Conservation (phyloP, 2,329 filamentous ascomycete species). For the Aspergillaceae sp. region DNA sequence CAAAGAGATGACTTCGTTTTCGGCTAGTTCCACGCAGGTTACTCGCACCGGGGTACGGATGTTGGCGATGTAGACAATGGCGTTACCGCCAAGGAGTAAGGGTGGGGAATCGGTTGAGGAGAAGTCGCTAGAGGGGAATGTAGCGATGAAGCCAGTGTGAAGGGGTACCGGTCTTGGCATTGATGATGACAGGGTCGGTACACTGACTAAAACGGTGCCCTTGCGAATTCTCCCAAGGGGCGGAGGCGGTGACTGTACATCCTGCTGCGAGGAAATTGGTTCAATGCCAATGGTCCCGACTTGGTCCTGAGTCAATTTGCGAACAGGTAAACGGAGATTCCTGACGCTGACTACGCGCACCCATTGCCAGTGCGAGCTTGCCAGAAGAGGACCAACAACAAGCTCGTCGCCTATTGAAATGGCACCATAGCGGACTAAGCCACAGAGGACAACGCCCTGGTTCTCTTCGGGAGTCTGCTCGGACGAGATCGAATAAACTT, state of each 20-base stretch:
- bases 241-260: slow-evolving; percentile 14
- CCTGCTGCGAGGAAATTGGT: slow-evolving; percentile 13
- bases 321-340: slow-evolving; percentile 76
- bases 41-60: slow-evolving; percentile 74
- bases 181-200: slow-evolving; percentile 45
- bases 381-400: slow-evolving; percentile 64
- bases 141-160: slow-evolving; percentile 62
- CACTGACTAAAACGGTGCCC: slow-evolving; percentile 71
- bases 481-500: slow-evolving; percentile 39
- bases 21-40: slow-evolving; percentile 43
- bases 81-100: slow-evolving; percentile 46
- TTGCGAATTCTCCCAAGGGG: slow-evolving; percentile 49
- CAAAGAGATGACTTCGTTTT: slow-evolving; percentile 20
- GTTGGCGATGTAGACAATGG: slow-evolving; percentile 78
- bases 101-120: slow-evolving; percentile 37
- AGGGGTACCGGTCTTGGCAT: slow-evolving; percentile 19
- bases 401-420: slow-evolving; percentile 71
- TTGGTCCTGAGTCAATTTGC: slow-evolving; percentile 66
- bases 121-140: slow-evolving; percentile 56
- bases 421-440: slow-evolving; percentile 69
- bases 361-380: slow-evolving; percentile 60
- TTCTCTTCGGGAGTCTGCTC: slow-evolving; percentile 37
- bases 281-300: slow-evolving; percentile 81
- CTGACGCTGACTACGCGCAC: slow-evolving; percentile 79
- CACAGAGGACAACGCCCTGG: slow-evolving; percentile 68